Evolutionary conservation across 2,329 filamentous ascomycete species (phyloP).

Genomic region (Ramichloridium luteum): DNA sequence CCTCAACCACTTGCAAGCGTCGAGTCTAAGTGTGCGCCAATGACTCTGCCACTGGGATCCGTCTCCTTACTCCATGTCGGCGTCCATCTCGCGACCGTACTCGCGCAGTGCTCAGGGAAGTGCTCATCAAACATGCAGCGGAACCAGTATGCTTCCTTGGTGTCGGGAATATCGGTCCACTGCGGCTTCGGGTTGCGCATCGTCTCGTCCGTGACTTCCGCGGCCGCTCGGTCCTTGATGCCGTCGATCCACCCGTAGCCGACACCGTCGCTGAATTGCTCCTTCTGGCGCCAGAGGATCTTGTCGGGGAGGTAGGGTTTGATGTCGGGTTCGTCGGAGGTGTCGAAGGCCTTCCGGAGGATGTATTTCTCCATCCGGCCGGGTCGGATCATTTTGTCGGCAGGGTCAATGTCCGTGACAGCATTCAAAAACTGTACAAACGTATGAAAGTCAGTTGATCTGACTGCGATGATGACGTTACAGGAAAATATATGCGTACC

Average conservation of each 20-base stretch:
- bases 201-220: conserved; percentile 86
- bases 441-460: not conserved
- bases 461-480: not conserved
- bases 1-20: not conserved
- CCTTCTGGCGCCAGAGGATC: conserved; percentile 96
- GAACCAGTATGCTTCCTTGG: conserved; percentile 99
- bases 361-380: conserved; percentile 87
- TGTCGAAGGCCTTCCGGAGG: conserved; percentile 92
- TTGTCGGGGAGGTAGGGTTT: conserved; percentile 80
- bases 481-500: too few species aligned
- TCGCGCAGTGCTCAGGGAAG: conserved; percentile 80
- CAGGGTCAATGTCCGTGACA: conserved; percentile 82
- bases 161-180: conserved; percentile 85
- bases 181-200: conserved; percentile 95
- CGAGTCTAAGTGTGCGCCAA: conserved; percentile 14
- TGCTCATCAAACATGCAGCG: conserved; percentile 96
- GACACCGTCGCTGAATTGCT: conserved; percentile 94
- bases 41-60: conserved; percentile 70
- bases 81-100: conserved; percentile 88
- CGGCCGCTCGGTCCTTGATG: conserved; percentile 83
- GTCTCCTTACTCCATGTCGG: conserved; percentile 93
- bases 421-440: conserved; percentile 70
- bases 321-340: conserved; percentile 55
- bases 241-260: conserved; percentile 98
- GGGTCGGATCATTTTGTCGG: conserved; percentile 87